Evolutionary conservation across 371 early-diverging fungal genomes (phyloP).

Genomic region (Mortierella sp.): DNA sequence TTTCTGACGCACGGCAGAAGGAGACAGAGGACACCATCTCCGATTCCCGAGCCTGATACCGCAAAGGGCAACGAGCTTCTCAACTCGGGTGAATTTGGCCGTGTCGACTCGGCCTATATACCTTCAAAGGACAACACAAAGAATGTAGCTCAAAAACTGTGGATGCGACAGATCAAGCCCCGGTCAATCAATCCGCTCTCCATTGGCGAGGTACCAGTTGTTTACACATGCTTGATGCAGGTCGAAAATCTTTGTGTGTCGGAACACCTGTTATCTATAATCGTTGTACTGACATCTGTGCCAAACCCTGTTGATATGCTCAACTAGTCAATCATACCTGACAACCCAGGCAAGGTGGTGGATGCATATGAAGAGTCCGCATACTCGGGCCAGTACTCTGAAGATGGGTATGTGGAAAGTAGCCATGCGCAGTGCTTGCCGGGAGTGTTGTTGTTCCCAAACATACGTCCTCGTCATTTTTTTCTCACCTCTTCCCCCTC

Average conservation of each 20-base stretch:
- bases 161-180: conserved; percentile 46
- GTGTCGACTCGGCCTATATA: conserved; percentile 39
- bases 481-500: not conserved
- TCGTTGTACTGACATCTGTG: not conserved
- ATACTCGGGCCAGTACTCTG: conserved; percentile 67
- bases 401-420: conserved; percentile 55
- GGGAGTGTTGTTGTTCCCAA: not conserved
- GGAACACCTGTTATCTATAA: not conserved
- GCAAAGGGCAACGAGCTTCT: conserved; percentile 43
- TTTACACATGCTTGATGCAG: not conserved
- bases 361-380: conserved; percentile 45
- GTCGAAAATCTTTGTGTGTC: not conserved
- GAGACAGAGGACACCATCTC: conserved; percentile 24
- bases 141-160: conserved; percentile 23
- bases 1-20: not conserved
- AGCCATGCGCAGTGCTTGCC: conserved; percentile 20
- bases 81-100: conserved; percentile 54
- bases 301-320: not conserved
- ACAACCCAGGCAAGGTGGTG: conserved; percentile 47
- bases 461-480: not conserved
- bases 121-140: conserved; percentile 17
- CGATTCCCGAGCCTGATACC: conserved; percentile 40
- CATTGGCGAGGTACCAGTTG: conserved; percentile 42
- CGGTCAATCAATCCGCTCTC: conserved; percentile 26
- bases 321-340: conserved; percentile 54